A percentile compares a stretch with the other conserved stretches of the same genome.
Evolutionary conservation across 306 rosid species (phyloP).

Genomic region (apple (Malus domestica)): DNA sequence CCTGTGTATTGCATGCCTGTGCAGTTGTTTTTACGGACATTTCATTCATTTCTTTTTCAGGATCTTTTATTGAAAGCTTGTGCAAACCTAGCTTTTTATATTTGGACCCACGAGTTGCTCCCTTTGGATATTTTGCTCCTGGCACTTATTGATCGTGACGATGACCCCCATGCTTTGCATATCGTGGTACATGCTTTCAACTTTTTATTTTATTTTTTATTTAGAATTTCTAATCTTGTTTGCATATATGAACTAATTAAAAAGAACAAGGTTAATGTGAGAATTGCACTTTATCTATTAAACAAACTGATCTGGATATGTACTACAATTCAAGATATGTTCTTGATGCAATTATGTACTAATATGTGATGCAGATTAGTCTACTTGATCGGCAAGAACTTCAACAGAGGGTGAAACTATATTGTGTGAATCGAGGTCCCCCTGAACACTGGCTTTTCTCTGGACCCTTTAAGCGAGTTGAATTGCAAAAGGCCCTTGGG

Average conservation of each 20-base stretch:
- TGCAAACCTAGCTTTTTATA: slow-evolving; percentile 74
- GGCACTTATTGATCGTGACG: slow-evolving; percentile 94
- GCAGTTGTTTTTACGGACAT: background rate
- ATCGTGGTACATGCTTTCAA: slow-evolving; percentile 65
- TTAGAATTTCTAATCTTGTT: background rate
- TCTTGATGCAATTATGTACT: slow-evolving; percentile 11
- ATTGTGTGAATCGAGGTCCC: slow-evolving; percentile 48
- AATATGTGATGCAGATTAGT: slow-evolving; percentile 54
- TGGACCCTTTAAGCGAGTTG: slow-evolving; percentile 63
- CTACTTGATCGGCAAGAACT: slow-evolving; percentile 93
- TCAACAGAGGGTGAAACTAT: slow-evolving; percentile 69
- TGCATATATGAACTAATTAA: background rate
- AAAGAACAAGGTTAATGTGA: background rate
- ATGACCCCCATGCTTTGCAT: slow-evolving; percentile 94
- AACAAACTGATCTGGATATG: background rate
- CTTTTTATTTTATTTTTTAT: background rate
- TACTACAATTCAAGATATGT: background rate
- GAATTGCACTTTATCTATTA: background rate
- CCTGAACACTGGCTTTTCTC: slow-evolving; percentile 84
- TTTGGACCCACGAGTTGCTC: slow-evolving; percentile 90
- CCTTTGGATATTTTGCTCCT: slow-evolving; percentile 93
- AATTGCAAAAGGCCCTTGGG: slow-evolving; percentile 88
- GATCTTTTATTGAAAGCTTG: slow-evolving; percentile 78
- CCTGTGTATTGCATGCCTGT: background rate
- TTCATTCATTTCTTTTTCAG: slow-evolving; percentile 34